A percentile compares a stretch with the other conserved stretches of the same genome.
Evolutionary conservation across 371 early-diverging fungal genomes (phyloP).

Genomic region (Syncephalastrum racemosum): DNA sequence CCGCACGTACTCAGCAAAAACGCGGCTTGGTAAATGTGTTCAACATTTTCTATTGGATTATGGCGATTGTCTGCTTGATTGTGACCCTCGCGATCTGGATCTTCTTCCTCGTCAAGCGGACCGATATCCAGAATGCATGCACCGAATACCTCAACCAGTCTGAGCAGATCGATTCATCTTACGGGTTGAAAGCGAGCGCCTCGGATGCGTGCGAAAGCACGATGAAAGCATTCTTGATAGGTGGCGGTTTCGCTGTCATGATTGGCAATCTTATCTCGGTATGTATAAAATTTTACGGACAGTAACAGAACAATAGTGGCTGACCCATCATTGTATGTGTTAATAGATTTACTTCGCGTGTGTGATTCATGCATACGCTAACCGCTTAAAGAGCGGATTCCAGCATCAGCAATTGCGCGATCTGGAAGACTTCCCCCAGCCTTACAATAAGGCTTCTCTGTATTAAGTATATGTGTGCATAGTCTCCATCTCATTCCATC

Average conservation of each 20-base stretch:
- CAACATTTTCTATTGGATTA: conserved; percentile 28
- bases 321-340: background rate
- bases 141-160: conserved; percentile 1
- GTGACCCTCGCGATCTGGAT: conserved; percentile 25
- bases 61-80: conserved; percentile 19
- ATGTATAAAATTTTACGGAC: background rate
- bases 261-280: conserved; percentile 27
- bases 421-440: conserved; percentile 26
- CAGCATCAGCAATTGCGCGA: conserved; percentile 27
- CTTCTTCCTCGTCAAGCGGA: conserved; percentile 18
- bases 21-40: conserved; percentile 22
- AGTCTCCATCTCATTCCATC: no score
- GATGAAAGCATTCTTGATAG: conserved; percentile 15
- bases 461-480: conserved; percentile 1
- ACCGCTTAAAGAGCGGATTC: conserved; percentile 21
- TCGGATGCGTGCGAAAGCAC: conserved; percentile 14
- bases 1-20: conserved; percentile 17
- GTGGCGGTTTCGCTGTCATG: conserved; percentile 17
- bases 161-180: conserved; percentile 2
- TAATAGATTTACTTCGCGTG: background rate
- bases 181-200: conserved; percentile 60
- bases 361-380: conserved; percentile 23
- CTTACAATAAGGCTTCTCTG: conserved; percentile 9
- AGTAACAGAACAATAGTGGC: conserved; percentile 2
- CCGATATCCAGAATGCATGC: conserved; percentile 12